Evolutionary conservation across 2,329 filamentous ascomycete species (phyloP).

Genomic region (Ustulina deusta): DNA sequence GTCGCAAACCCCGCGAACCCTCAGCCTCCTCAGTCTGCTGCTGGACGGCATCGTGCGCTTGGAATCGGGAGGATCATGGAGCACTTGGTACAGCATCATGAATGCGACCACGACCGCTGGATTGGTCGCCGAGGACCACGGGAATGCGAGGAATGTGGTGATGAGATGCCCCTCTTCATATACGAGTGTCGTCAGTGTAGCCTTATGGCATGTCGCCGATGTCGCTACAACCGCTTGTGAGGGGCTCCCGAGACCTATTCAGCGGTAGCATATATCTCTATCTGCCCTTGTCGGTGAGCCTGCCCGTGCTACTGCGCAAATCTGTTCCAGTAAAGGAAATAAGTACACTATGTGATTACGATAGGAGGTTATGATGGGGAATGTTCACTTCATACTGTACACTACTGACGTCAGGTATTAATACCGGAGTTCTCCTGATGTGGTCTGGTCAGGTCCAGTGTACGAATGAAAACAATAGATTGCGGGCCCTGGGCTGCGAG

Average conservation of each 20-base stretch:
- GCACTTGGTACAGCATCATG: constrained; percentile 35
- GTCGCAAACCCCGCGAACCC: not conserved
- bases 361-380: not conserved
- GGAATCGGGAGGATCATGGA: constrained; percentile 28
- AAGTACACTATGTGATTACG: not conserved
- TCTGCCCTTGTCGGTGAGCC: not conserved
- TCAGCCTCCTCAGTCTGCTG: not conserved
- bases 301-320: not conserved
- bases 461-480: not conserved
- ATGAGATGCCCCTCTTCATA: constrained; percentile 56
- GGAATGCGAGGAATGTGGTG: constrained; percentile 43
- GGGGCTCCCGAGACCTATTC: not conserved
- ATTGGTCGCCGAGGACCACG: constrained; percentile 42
- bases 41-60: not conserved
- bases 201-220: constrained; percentile 60
- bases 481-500: not conserved
- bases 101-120: constrained; percentile 41
- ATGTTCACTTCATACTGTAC: not conserved
- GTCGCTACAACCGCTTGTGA: constrained; percentile 58
- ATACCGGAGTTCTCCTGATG: not conserved
- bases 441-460: not conserved
- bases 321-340: not conserved
- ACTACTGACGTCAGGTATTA: not conserved
- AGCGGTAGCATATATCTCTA: not conserved
- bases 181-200: constrained; percentile 61